Percentiles rank a stretch among this genome's conserved stretches.
These are phyloP conservation scores for Prosopis cineraria DNA, from an alignment of 306 rosid species.

Conservation along the genomic window DNA sequence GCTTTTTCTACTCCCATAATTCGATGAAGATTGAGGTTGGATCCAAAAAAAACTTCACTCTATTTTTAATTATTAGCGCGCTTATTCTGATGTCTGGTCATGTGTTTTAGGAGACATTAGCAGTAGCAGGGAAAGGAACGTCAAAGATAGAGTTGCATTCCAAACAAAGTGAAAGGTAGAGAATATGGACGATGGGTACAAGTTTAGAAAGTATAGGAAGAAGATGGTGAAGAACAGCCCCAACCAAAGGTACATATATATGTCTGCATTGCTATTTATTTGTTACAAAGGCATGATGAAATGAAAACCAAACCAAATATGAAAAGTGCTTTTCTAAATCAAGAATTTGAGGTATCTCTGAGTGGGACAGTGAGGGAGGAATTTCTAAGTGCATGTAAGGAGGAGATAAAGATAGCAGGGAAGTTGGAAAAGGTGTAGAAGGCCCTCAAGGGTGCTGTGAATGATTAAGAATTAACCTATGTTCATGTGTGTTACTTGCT, in stretches of 20 bases:
- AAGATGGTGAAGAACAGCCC: conserved; percentile 92
- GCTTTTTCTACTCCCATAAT: too few species aligned
- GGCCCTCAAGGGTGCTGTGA: conserved; percentile 73
- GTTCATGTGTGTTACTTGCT: too few species aligned
- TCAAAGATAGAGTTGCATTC: conserved; percentile 58
- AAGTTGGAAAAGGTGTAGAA: conserved; percentile 87
- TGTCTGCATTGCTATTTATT: too few species aligned
- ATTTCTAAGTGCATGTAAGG: conserved; percentile 82
- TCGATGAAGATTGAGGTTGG: too few species aligned
- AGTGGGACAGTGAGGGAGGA: conserved; percentile 90
- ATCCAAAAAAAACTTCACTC: too few species aligned
- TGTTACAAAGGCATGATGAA: conserved; percentile 35
- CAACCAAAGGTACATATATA: conserved; percentile 76
- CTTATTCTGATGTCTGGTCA: background rate
- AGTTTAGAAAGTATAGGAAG: conserved; percentile 92
- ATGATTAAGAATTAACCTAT: conserved; percentile 79
- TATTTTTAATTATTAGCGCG: background rate
- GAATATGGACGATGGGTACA: conserved; percentile 78
- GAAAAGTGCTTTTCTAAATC: conserved; percentile 85
- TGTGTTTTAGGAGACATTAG: conserved; percentile 38
- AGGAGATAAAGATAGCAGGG: conserved; percentile 76
- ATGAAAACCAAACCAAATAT: conserved; percentile 68
- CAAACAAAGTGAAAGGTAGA: conserved; percentile 80
- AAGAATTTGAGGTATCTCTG: conserved; percentile 84
- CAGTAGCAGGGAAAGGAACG: conserved; percentile 42